These are phyloP conservation scores for Paecilomyces sp. DNA, from an alignment of 2,329 filamentous ascomycete genomes.

Conservation along the genomic window DNA sequence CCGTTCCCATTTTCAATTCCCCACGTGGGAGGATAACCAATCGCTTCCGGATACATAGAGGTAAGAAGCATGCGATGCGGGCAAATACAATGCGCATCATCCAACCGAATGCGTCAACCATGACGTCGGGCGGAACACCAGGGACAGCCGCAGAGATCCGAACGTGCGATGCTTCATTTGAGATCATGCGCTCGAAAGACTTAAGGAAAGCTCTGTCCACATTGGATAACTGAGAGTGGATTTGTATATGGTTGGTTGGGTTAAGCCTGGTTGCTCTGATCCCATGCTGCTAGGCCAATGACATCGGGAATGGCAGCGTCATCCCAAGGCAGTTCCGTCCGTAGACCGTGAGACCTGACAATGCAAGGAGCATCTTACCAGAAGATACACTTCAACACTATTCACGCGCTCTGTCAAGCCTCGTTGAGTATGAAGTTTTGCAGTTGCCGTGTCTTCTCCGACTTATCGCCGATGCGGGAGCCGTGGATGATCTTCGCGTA, in stretches of 20 bases:
- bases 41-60: background rate
- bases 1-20: background rate
- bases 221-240: background rate
- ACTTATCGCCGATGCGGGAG: background rate
- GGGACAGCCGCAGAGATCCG: background rate
- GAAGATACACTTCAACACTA: background rate
- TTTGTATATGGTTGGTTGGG: background rate
- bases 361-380: background rate
- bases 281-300: background rate
- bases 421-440: background rate
- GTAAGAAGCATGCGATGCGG: background rate
- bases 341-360: background rate
- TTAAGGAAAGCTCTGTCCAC: background rate
- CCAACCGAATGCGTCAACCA: background rate
- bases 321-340: background rate
- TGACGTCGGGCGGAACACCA: background rate
- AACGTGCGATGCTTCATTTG: background rate
- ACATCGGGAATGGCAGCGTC: background rate
- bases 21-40: background rate
- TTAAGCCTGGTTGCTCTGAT: background rate
- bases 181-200: background rate
- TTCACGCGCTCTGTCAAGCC: background rate
- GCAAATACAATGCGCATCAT: background rate
- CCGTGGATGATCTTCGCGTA: background rate
- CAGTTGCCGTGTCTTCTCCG: background rate